Base-by-base conservation (phyloP, 805 yeast species). In the Lipomyces yamanashiensis region DNA sequence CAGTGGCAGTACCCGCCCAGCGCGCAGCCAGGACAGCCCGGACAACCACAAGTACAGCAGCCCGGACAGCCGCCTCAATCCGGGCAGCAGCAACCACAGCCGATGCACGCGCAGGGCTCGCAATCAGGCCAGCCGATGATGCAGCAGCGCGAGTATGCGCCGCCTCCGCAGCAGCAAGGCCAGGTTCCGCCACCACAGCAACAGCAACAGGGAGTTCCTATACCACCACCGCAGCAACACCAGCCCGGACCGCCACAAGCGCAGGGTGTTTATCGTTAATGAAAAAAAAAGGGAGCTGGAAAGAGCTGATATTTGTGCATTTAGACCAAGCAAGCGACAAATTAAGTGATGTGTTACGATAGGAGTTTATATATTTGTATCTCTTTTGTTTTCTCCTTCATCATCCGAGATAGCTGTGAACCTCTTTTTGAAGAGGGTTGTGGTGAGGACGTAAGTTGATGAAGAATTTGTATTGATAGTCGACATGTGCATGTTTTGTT, bases 1-100 rank as follows among this genome's bases (percentile, higher is more conserved):
- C 65, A 63, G 28, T 70, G 72, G 69, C 67, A 43, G 54, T 43
- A 47, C 6, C 55, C 49, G 23, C 63, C 49, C 39, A 51, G 37
- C 13, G 51, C 57, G 49, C 63, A 54, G 21, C 50, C 44, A 37
- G 17, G 28, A 17, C 58, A 44, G 19, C 49, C 40, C 2, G 58
- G 58, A 36, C 58, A 54, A 33, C 48, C 21, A 47, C 64, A 50
- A 50, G 48, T 9, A 8, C 37, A 37, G 58, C 49, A 54, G 19
- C 58, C 56, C 7, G 56, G 56, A 7, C 48, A 54, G 17, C 13
- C 36, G n/a, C 51, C 41, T 15, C 58, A 28, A 37, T 51, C 36
- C n/a, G 40, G 41, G 34, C 40, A 7, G 40, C 40, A 8, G 15
- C 53, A 47, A 28, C 54, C 53, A n/a, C 44, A n/a, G 19, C 61